Percentiles rank a stretch among this genome's conserved stretches.
phyloP scores from a whole-genome alignment of 2,329 filamentous ascomycete species.

The Penicillium italicum region DNA sequence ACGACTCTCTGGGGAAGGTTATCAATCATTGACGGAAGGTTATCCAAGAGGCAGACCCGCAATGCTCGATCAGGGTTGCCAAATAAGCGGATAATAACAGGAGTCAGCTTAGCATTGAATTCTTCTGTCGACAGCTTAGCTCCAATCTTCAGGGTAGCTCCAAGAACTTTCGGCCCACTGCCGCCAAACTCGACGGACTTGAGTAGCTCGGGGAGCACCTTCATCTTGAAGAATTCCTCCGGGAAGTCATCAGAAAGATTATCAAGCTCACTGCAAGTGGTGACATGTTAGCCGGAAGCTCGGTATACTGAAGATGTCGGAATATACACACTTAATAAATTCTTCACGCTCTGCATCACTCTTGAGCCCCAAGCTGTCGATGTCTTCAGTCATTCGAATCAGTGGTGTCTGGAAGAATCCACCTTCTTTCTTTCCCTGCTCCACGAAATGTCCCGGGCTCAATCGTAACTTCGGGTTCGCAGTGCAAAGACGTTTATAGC shows the following conservation, averaged over 20 bases:
- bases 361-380: conserved; percentile 90
- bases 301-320: neutral
- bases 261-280: conserved; percentile 64
- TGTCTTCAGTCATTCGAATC: conserved; percentile 86
- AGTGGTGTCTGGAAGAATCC: conserved; percentile 91
- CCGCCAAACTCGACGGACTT: conserved; percentile 99
- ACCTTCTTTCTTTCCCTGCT: conserved; percentile 76
- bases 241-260: conserved; percentile 89
- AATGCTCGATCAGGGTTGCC: conserved; percentile 87
- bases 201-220: conserved; percentile 89
- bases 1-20: conserved; percentile 81
- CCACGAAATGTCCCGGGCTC: conserved; percentile 79
- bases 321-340: conserved; percentile 65
- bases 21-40: conserved; percentile 85
- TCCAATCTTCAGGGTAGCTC: conserved; percentile 85
- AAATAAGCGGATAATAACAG: conserved; percentile 83
- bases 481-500: conserved; percentile 85
- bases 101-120: conserved; percentile 78
- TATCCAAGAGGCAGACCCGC: conserved; percentile 85
- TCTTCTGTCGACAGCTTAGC: conserved; percentile 84
- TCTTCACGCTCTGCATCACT: conserved; percentile 76
- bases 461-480: conserved; percentile 84
- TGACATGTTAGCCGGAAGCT: conserved; percentile 8
- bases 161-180: conserved; percentile 85
- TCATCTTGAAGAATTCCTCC: conserved; percentile 97